phyloP scores from a whole-genome alignment of 139 green algal genomes.

The Coelastrella sp. region DNA sequence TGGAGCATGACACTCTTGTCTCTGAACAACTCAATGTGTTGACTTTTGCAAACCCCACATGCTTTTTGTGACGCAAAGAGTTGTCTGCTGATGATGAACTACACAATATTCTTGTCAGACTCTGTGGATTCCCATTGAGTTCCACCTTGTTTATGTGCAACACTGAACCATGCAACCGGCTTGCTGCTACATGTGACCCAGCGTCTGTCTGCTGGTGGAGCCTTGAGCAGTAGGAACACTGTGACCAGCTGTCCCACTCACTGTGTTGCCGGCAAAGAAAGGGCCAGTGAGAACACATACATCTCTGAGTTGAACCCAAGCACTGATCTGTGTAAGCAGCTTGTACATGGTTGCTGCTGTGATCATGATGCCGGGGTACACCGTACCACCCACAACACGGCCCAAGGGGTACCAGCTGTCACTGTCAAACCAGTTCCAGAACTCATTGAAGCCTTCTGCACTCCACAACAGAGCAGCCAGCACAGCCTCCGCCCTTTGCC shows the following conservation, averaged over 20 bases:
- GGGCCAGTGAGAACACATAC: slow-evolving; percentile 97
- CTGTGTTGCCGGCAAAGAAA: slow-evolving; percentile 76
- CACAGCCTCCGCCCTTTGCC: neutral
- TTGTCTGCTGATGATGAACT: neutral
- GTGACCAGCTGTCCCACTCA: neutral
- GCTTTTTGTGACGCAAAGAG: too few species aligned
- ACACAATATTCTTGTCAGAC: too few species aligned
- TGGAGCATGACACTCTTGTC: too few species aligned
- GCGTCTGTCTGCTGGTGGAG: neutral
- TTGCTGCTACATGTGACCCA: neutral
- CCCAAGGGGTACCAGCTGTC: slow-evolving; percentile 93
- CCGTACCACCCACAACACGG: slow-evolving; percentile 87
- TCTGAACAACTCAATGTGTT: too few species aligned
- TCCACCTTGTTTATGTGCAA: too few species aligned
- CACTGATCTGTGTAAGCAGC: slow-evolving; percentile 85
- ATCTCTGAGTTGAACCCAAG: slow-evolving; percentile 92
- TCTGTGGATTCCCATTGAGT: too few species aligned
- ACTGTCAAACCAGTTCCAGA: slow-evolving; percentile 95
- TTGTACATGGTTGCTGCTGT: slow-evolving; percentile 91
- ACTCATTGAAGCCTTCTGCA: slow-evolving; percentile 84
- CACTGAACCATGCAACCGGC: too few species aligned
- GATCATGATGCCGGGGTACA: slow-evolving; percentile 92
- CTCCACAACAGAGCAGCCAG: slow-evolving; percentile 61
- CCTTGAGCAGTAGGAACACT: too few species aligned
- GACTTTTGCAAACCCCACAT: too few species aligned